phyloP scores from a whole-genome alignment of 208 protist genomes.

The Trypanosoma rangeli region DNA sequence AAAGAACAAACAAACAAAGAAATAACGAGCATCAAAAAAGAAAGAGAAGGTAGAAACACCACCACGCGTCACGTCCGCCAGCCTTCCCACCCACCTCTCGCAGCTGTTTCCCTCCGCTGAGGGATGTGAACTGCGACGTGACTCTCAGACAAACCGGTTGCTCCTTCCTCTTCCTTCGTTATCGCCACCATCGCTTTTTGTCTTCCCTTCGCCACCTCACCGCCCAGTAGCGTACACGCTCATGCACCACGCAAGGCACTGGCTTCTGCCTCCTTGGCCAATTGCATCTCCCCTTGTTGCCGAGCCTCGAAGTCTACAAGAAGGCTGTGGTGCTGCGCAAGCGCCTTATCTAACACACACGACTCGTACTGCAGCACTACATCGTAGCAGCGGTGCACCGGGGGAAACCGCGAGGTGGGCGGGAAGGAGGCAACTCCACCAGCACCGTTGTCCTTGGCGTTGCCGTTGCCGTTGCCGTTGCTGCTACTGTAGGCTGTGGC shows the following conservation, averaged over 20 bases:
- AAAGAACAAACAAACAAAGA: not conserved
- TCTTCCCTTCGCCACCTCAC: not conserved
- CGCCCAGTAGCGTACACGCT: not conserved
- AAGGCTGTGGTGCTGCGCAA: conserved; percentile 51
- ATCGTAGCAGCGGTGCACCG: conserved; percentile 60
- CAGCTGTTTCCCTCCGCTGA: no score
- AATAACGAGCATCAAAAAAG: not conserved
- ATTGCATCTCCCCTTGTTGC: conserved; percentile 5
- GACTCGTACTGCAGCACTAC: conserved; percentile 44
- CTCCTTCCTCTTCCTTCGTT: not conserved
- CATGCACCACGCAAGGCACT: not conserved
- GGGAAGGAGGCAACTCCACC: not conserved
- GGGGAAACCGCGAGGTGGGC: conserved; percentile 12
- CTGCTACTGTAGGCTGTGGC: not conserved
- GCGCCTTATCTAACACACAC: conserved; percentile 54
- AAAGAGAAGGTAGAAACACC: not conserved
- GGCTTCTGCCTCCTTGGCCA: not conserved
- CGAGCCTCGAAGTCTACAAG: conserved; percentile 43
- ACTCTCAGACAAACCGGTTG: no score
- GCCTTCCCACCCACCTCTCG: no score
- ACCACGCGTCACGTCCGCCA: no score
- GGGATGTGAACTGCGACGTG: no score
- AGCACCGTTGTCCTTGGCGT: not conserved
- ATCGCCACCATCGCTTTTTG: not conserved
- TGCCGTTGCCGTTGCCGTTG: conserved; percentile 1